These are phyloP conservation scores for Marasmius fiardii DNA, from an alignment of 1,284 basidiomycete species.

Conservation along the genomic window DNA sequence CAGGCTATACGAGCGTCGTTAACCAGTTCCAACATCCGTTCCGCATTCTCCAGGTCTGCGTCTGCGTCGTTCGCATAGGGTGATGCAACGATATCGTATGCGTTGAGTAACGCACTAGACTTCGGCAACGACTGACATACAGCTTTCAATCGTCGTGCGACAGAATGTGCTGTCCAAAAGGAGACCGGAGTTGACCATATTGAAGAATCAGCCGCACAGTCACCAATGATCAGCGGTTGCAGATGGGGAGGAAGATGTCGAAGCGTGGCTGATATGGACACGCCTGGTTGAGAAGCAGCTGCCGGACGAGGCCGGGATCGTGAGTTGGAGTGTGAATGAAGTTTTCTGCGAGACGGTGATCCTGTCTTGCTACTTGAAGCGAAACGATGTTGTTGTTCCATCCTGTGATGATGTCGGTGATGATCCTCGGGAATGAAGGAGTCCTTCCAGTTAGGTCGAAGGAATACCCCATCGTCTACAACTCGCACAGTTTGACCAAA, in stretches of 20 bases:
- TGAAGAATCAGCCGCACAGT: conserved; percentile 62
- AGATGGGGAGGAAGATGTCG: conserved; percentile 27
- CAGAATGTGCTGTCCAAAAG: conserved; percentile 56
- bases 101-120: conserved; percentile 55
- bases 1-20: conserved; percentile 71
- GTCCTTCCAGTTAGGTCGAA: conserved; percentile 56
- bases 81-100: conserved; percentile 56
- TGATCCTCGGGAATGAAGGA: conserved; percentile 37
- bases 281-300: conserved; percentile 20
- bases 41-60: conserved; percentile 41
- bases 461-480: conserved; percentile 66
- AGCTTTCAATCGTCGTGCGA: conserved; percentile 64
- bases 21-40: conserved; percentile 64
- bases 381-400: conserved; percentile 13
- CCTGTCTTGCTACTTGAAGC: conserved; percentile 13
- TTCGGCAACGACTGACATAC: conserved; percentile 66
- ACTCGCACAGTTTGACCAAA: conserved; percentile 48
- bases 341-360: conserved; percentile 22
- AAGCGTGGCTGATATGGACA: conserved; percentile 15
- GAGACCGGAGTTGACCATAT: conserved; percentile 57
- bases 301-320: conserved; percentile 22
- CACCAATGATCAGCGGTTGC: conserved; percentile 73
- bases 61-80: conserved; percentile 51
- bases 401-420: conserved; percentile 31
- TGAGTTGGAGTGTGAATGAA: conserved; percentile 18